phyloP scores from a whole-genome alignment of 2,329 filamentous ascomycete species.

The Cadophora sp. region DNA sequence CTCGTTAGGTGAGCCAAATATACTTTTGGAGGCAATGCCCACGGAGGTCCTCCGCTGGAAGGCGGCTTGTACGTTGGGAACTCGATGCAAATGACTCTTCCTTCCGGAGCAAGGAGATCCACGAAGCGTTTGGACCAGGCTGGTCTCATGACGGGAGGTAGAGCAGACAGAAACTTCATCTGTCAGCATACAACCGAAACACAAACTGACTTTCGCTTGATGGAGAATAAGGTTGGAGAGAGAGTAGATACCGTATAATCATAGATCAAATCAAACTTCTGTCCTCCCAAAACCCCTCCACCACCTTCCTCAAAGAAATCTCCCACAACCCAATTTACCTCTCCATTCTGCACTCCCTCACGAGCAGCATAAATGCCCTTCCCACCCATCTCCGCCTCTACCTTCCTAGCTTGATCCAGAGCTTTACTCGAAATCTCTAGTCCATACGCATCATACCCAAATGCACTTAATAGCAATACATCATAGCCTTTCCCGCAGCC shows the following conservation, averaged over 20 bases:
- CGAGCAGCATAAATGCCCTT: conserved; percentile 51
- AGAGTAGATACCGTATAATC: conserved; percentile 63
- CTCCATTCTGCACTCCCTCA: conserved; percentile 55
- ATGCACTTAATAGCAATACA: conserved; percentile 74
- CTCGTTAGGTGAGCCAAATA: conserved; percentile 75
- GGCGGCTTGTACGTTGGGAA: conserved; percentile 78
- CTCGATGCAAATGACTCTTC: conserved; percentile 71
- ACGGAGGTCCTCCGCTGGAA: conserved; percentile 73
- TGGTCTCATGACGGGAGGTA: conserved; percentile 59
- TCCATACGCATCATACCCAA: conserved; percentile 80
- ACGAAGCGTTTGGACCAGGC: conserved; percentile 60
- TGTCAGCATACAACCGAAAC: conserved; percentile 21
- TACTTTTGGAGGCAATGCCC: conserved; percentile 69
- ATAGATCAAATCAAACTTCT: conserved; percentile 69
- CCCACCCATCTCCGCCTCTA: conserved; percentile 40
- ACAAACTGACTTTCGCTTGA: background rate
- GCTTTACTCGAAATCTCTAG: conserved; percentile 58
- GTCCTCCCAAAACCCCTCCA: conserved; percentile 48
- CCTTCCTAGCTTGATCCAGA: conserved; percentile 27
- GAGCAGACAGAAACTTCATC: conserved; percentile 65
- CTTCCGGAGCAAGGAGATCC: conserved; percentile 55
- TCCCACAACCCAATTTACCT: conserved; percentile 61
- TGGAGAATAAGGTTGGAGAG: background rate
- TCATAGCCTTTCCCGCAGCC: conserved; percentile 87
- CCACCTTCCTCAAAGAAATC: conserved; percentile 74